Evolutionary conservation across 768 basidiomycete genomes (phyloP).

Genomic region (Royoungia palumana): DNA sequence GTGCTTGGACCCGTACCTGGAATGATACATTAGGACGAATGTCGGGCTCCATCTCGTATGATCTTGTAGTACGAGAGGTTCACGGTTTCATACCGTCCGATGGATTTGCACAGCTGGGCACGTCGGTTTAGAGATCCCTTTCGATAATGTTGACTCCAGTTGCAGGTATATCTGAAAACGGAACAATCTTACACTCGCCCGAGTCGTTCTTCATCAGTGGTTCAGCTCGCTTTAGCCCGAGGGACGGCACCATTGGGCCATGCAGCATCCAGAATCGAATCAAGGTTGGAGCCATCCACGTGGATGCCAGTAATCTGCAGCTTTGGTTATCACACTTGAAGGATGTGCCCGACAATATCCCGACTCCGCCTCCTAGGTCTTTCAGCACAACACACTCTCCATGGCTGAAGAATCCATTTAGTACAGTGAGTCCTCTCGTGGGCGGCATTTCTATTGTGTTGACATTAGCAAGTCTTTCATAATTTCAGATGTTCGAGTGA

Average conservation of each 20-base stretch:
- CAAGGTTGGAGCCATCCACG: constrained; percentile 43
- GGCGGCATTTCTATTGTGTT: not conserved
- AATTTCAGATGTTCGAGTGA: constrained; percentile 13
- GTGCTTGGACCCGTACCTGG: constrained; percentile 68
- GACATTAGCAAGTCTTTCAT: constrained; percentile 17
- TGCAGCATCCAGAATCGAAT: constrained; percentile 49
- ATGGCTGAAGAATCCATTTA: constrained; percentile 29
- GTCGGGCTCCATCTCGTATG: constrained; percentile 52
- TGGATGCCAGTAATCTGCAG: constrained; percentile 43
- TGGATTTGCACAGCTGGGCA: constrained; percentile 28
- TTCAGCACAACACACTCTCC: constrained; percentile 15
- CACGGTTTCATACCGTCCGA: constrained; percentile 38
- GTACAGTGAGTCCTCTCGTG: constrained; percentile 15
- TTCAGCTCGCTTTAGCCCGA: constrained; percentile 58
- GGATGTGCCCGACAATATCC: not conserved
- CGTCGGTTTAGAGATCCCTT: constrained; percentile 4
- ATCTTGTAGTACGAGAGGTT: constrained; percentile 47
- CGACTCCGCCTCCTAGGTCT: constrained; percentile 2
- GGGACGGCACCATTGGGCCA: constrained; percentile 48
- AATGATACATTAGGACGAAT: constrained; percentile 67
- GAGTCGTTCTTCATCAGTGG: constrained; percentile 42
- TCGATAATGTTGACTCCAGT: not conserved
- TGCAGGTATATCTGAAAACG: constrained; percentile 24
- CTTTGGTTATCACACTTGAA: constrained; percentile 14
- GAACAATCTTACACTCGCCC: constrained; percentile 45